phyloP scores from a whole-genome alignment of 2,329 filamentous ascomycete genomes.

The Colletotrichum tabaci region DNA sequence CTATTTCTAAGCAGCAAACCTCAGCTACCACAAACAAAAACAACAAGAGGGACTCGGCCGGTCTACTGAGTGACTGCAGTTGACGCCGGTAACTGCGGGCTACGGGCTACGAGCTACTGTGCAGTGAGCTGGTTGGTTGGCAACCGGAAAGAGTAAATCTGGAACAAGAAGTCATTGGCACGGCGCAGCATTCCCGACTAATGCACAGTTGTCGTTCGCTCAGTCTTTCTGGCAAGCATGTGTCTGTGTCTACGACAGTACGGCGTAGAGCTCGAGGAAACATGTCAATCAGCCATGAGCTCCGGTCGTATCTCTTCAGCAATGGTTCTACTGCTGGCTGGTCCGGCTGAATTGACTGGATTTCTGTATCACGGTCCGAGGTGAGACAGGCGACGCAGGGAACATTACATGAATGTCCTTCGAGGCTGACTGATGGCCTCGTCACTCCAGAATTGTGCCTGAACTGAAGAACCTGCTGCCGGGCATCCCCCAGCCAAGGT shows the following conservation, averaged over 20 bases:
- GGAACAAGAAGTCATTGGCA: background rate
- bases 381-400: background rate
- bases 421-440: background rate
- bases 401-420: background rate
- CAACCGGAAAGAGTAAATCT: background rate
- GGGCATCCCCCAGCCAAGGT: too few species aligned
- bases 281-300: background rate
- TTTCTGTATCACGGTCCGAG: too few species aligned
- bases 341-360: background rate
- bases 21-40: background rate
- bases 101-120: background rate
- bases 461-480: background rate
- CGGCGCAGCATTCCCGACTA: background rate
- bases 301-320: slow-evolving; percentile 2
- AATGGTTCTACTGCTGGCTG: background rate
- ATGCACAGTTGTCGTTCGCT: background rate
- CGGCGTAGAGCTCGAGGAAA: too few species aligned
- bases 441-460: background rate
- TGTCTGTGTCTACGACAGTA: background rate
- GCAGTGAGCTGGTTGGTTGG: background rate
- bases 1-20: background rate
- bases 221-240: background rate
- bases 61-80: background rate
- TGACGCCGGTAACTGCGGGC: background rate
- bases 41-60: background rate